Base-by-base conservation (phyloP, 495 filamentous ascomycete species). In the Lineolata rhizophorae region DNA sequence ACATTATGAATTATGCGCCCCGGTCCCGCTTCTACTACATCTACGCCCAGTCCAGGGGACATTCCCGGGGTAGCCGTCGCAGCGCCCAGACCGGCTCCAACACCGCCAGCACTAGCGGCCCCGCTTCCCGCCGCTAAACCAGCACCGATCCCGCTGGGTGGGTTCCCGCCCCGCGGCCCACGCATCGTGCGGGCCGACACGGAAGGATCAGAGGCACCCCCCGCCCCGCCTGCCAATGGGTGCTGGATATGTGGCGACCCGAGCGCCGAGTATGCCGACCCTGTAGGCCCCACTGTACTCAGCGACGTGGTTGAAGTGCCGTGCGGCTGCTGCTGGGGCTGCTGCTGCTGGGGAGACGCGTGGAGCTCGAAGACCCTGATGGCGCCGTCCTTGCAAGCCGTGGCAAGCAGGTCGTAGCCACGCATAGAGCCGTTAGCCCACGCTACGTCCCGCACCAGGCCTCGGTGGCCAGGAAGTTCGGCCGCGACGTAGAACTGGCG, bases 401-500 rank as follows among this genome's bases (percentile, higher is more conserved):
- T 90, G 4, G 87, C 90, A 40, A 95, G 64, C 32, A 92, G 59
- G 47, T 99, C 85, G 44, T 75, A 82, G 1, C 83, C 83, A 19
- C 83, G 53, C 24, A 78, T 73, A 41, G 80, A 82, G 11, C 81
- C 81, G 31, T 76, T 76, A 5, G 87, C 83, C 87, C 87, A 99
- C 5, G 79, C 71, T 3, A 94, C 72, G 44, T 92, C 84, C 32
- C 84, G 62, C n/a, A 99, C 76, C 25, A 95, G 56, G 0, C 70
- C 69, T 2, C 62, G 53, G 42, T 91, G 76, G 0, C 67, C 67
- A 18, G 45, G 47, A 17, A 95, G 55, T 44, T 81, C 76, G 18
- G 76, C 67, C 4, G 80, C 80, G 8, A 74, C 61, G 40, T 85
- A 87, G 45, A 95, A 82, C 27, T 65, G 64, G 30, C 65, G 65